Conservation (phyloP, 495 filamentous ascomycete genomes). For the Astrocystis sublimbata region DNA sequence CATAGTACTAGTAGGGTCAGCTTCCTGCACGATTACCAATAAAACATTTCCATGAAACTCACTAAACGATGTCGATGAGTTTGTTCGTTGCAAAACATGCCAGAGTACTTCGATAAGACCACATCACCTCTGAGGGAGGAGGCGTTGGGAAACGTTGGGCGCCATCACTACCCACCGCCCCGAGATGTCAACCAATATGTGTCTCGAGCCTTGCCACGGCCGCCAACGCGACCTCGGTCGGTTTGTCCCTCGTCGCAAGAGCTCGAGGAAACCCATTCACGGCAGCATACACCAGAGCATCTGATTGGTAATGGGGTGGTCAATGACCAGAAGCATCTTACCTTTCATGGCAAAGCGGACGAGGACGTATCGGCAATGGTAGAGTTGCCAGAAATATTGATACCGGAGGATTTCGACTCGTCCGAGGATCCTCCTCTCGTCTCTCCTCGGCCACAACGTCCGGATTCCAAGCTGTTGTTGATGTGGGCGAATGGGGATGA, state of each 20-base stretch:
- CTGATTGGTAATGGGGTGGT: too few species aligned
- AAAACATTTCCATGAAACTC: neutral
- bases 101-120: constrained; percentile 1
- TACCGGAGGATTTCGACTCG: neutral
- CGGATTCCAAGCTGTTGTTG: constrained; percentile 4
- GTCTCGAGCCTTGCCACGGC: constrained; percentile 8
- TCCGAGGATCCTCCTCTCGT: neutral
- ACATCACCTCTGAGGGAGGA: neutral
- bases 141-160: neutral
- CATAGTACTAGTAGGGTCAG: neutral
- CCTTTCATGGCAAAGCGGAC: neutral
- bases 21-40: neutral
- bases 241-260: neutral
- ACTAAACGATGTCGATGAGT: neutral
- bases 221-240: neutral
- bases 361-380: neutral
- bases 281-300: neutral
- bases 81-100: neutral
- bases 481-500: constrained; percentile 18
- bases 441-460: constrained; percentile 8
- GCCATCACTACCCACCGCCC: constrained; percentile 5
- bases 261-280: neutral
- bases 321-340: neutral
- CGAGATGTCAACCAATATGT: constrained; percentile 4
- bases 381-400: neutral